phyloP scores from a whole-genome alignment of 31 red algal species.

The Bonnemaisonia californica region DNA sequence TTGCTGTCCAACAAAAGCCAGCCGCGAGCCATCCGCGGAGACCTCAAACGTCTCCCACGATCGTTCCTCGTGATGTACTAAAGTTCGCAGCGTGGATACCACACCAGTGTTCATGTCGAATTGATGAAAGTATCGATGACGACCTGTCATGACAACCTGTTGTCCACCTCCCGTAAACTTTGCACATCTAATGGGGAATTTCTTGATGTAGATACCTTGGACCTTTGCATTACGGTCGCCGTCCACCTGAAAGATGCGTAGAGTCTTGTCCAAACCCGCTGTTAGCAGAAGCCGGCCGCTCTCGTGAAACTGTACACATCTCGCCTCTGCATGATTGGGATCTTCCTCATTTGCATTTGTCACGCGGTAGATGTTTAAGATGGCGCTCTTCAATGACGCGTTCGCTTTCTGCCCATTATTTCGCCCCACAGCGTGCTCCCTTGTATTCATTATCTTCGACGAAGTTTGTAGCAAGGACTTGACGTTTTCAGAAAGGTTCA shows the following conservation, averaged over 20 bases:
- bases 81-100: conserved; percentile 29
- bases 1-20: conserved; percentile 68
- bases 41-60: conserved; percentile 55
- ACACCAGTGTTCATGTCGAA: conserved; percentile 61
- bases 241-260: conserved; percentile 73
- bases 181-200: conserved; percentile 68
- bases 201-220: conserved; percentile 50
- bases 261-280: conserved; percentile 74
- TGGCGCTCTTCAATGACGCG: conserved; percentile 13
- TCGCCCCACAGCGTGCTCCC: not conserved
- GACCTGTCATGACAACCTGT: conserved; percentile 52
- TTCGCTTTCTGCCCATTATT: not conserved
- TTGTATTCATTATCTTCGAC: not conserved
- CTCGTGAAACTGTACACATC: conserved; percentile 73
- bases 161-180: conserved; percentile 52
- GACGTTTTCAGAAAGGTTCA: conserved; percentile 8
- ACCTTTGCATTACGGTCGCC: conserved; percentile 58
- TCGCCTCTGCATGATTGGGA: conserved; percentile 57
- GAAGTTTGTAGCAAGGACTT: conserved; percentile 25
- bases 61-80: conserved; percentile 21
- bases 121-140: conserved; percentile 60
- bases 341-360: conserved; percentile 64
- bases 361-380: conserved; percentile 42
- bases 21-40: conserved; percentile 46
- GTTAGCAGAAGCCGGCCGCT: conserved; percentile 66